Base-by-base conservation (phyloP, 208 protist species). In the Wallacemonas sp. region DNA sequence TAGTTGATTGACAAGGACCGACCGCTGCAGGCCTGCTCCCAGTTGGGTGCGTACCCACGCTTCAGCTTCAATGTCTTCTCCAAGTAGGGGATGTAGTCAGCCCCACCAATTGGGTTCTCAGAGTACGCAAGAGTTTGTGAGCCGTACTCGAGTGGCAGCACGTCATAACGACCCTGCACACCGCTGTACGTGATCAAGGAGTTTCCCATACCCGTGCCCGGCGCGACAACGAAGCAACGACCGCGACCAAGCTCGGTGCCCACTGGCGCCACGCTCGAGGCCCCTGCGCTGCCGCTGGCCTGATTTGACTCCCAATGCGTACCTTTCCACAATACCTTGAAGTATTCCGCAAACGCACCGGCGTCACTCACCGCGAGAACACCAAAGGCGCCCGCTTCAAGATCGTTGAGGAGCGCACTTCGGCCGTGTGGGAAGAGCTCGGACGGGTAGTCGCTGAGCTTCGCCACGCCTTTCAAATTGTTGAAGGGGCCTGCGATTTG, bases 311-410 rank as follows among this genome's bases (percentile, higher is more conserved):
- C 39, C 82, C 81, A 84, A 45, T 79, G 71, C 2, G 71, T 78
- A 49, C 86, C 86, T 66, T 92, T 75, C 86, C 86, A 92, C 79
- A 92, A 68, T 14, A 85, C 56, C 22, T 58, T 67, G 71, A 88
- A 88, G 75, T 89, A 89, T n/a, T 85, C 62, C 4, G 56, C 3
- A 3, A 92, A 77, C 15, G 70, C 15, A 21, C 69, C 58, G 8
- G 68, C 68, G 26, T 88, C 73, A 55, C 82, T 86, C 31, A 77
- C 49, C 11, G 86, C 77, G n/a, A 86, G 53, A 12, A 92, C 73
- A 21, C 86, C 86, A 31, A 85, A 89, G 41, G 68, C 82, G 38
- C 79, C 81, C 0, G 81, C 82, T 47, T 89, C 75, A 4, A 92
- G 66, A 49, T 92, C 86, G 47, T 92, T 92, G 19, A 92, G 70